Base-by-base conservation (phyloP, 805 yeast genomes). In the Ogataea siamensis region DNA sequence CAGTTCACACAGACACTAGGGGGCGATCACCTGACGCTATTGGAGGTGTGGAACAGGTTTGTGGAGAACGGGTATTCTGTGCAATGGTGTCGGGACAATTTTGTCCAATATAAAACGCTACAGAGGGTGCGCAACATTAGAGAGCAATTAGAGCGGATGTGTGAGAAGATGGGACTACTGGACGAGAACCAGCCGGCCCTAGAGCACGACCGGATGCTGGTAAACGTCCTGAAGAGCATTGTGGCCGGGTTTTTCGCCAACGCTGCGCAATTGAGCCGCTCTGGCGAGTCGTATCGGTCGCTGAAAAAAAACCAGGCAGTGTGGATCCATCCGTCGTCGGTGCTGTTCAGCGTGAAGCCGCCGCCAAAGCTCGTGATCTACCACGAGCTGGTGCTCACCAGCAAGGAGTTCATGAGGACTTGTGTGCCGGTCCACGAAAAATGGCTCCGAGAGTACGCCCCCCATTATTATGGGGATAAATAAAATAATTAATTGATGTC, bases 41-140 rank as follows among this genome's bases (percentile, higher is more conserved):
- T 89, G 33, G 81, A 84, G 43, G 73, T 88, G 0, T 91, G 80
- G 72, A 68, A 76, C n/a, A 79, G 79, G 46, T 91, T 95, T 94
- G 70, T 56, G 5, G 78, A 76, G 5, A 72, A 72, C 23, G 85
- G 83, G 1, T 80, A 66, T 54, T 80, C 94, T 1, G 66, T 67
- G 16, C 73, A 76, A 32, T 91, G 97, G 97, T 89, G 97, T 53
- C 73, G 70, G 43, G 96, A 88, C 50, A 82, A 86, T 53, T 87
- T 76, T 53, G 55, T 91, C 2, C 96, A 89, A 53, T 81, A 78
- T 58, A 75, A 84, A 49, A 75, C 93, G 0, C 61, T 91, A 59
- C 67, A 65, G 31, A 64, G 94, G 35, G 88, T 80, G 0, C 64
- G 75, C 39, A 87, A 83, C 34, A 80, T 89, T 2, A 64, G 91